phyloP scores from a whole-genome alignment of 1,284 basidiomycete genomes.

The Schizophyllum commune region DNA sequence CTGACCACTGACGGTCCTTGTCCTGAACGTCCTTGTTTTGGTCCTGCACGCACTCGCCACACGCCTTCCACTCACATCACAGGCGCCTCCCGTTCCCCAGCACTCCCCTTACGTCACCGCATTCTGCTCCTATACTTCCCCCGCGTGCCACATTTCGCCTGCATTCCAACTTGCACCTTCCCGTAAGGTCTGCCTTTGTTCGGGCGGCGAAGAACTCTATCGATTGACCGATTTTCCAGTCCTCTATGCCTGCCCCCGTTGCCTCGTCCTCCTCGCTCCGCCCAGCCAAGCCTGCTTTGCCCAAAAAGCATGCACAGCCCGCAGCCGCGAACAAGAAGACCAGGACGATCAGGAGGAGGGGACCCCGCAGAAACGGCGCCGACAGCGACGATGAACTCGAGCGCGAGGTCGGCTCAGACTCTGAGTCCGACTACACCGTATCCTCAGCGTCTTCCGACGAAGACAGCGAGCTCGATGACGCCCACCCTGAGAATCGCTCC shows the following conservation, averaged over 20 bases:
- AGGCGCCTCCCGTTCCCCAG: neutral
- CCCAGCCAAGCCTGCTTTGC: slow-evolving; percentile 19
- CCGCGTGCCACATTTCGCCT: neutral
- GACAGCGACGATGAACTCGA: slow-evolving; percentile 71
- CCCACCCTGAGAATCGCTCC: slow-evolving; percentile 37
- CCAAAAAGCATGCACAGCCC: slow-evolving; percentile 21
- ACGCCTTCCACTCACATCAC: neutral
- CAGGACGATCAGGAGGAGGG: slow-evolving; percentile 29
- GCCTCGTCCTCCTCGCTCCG: slow-evolving; percentile 26
- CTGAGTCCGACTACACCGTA: slow-evolving; percentile 30
- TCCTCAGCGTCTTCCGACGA: slow-evolving; percentile 61
- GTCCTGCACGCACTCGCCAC: neutral
- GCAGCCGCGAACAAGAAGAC: slow-evolving; percentile 27
- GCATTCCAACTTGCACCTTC: slow-evolving; percentile 8
- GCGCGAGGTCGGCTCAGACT: slow-evolving; percentile 53
- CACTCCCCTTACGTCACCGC: neutral
- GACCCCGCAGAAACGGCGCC: slow-evolving; percentile 25
- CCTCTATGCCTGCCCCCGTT: slow-evolving; percentile 36
- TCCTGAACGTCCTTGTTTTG: neutral
- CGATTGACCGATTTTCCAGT: slow-evolving; percentile 1
- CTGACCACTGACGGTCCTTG: neutral
- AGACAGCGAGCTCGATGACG: slow-evolving; percentile 59
- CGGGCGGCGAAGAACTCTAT: neutral
- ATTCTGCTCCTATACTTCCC: neutral
- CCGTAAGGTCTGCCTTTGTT: slow-evolving; percentile 24